These are phyloP conservation scores for Fusarium devonianum DNA, from an alignment of 2,329 filamentous ascomycete genomes.

Conservation along the genomic window DNA sequence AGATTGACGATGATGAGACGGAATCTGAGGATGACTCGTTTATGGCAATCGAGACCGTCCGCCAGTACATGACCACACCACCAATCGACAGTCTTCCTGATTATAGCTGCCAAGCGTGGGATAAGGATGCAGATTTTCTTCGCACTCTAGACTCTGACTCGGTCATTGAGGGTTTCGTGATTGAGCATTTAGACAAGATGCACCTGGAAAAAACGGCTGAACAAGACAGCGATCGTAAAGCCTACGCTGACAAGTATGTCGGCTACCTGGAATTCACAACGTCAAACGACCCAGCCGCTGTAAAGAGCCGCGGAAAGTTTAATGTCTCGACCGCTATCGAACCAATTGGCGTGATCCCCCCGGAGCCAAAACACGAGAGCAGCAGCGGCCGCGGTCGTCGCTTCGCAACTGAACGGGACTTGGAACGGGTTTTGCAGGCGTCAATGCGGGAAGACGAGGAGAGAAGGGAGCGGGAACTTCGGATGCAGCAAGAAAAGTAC, in stretches of 20 bases:
- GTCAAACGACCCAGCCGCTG: slow-evolving; percentile 61
- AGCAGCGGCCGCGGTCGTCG: slow-evolving; percentile 61
- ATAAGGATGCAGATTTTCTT: slow-evolving; percentile 55
- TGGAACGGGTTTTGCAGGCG: slow-evolving; percentile 75
- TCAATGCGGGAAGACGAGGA: slow-evolving; percentile 76
- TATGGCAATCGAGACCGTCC: slow-evolving; percentile 56
- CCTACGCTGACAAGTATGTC: slow-evolving; percentile 58
- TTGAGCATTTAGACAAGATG: slow-evolving; percentile 54
- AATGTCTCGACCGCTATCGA: slow-evolving; percentile 49
- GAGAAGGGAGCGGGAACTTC: slow-evolving; percentile 69
- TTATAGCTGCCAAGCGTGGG: slow-evolving; percentile 56
- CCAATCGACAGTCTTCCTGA: slow-evolving; percentile 62
- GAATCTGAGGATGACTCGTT: slow-evolving; percentile 63
- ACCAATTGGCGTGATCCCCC: slow-evolving; percentile 48
- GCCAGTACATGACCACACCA: slow-evolving; percentile 62
- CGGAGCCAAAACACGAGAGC: slow-evolving; percentile 65
- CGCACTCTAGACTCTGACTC: slow-evolving; percentile 51
- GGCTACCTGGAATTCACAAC: slow-evolving; percentile 63
- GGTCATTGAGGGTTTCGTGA: slow-evolving; percentile 55
- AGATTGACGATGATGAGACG: slow-evolving; percentile 60
- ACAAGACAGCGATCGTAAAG: slow-evolving; percentile 50
- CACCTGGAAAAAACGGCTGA: slow-evolving; percentile 47
- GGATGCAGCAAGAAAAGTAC: slow-evolving; percentile 71
- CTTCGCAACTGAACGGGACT: slow-evolving; percentile 75
- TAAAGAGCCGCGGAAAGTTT: slow-evolving; percentile 64